A percentile compares a stretch with the other conserved stretches of the same genome.
phyloP scores from a whole-genome alignment of 2,329 filamentous ascomycete genomes.

The Paraphoma sp. region DNA sequence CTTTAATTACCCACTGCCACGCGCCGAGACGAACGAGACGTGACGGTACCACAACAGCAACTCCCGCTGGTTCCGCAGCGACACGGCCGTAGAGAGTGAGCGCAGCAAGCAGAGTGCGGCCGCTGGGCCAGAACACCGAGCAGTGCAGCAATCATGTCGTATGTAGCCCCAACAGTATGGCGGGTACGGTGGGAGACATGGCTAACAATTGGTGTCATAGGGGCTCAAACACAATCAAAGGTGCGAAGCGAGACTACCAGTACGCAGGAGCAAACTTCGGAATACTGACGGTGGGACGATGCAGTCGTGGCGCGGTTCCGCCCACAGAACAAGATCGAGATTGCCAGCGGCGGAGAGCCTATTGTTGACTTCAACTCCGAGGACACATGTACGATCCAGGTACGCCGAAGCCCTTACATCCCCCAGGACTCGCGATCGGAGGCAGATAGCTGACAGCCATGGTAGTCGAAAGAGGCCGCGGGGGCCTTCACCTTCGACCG shows the following conservation, averaged over 20 bases:
- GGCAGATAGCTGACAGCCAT: constrained; percentile 18
- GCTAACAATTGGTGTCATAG: constrained; percentile 50
- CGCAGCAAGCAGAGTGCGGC: constrained; percentile 36
- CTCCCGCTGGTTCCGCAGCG: constrained; percentile 28
- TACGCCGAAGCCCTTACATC: constrained; percentile 54
- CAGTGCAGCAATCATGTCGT: constrained; percentile 47
- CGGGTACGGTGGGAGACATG: constrained; percentile 21
- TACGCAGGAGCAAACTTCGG: background rate
- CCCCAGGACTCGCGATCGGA: background rate
- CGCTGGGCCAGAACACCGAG: constrained; percentile 44
- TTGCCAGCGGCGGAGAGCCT: constrained; percentile 86
- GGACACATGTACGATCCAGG: constrained; percentile 86
- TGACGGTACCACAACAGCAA: constrained; percentile 42
- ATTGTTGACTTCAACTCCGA: constrained; percentile 89
- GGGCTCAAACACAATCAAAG: constrained; percentile 57
- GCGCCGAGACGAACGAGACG: constrained; percentile 37
- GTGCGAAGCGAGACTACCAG: constrained; percentile 32
- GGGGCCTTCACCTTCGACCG: constrained; percentile 93
- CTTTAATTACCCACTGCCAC: constrained; percentile 35
- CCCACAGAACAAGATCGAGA: constrained; percentile 94
- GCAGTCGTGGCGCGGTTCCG: constrained; percentile 95
- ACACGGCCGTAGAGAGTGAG: constrained; percentile 25
- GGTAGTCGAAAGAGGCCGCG: constrained; percentile 79
- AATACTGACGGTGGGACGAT: constrained; percentile 34
- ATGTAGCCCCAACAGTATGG: constrained; percentile 26